Percentiles rank a stretch among this genome's conserved stretches.
Evolutionary conservation across 495 filamentous ascomycete species (phyloP).

Genomic region (Penicillium longicatenatum): DNA sequence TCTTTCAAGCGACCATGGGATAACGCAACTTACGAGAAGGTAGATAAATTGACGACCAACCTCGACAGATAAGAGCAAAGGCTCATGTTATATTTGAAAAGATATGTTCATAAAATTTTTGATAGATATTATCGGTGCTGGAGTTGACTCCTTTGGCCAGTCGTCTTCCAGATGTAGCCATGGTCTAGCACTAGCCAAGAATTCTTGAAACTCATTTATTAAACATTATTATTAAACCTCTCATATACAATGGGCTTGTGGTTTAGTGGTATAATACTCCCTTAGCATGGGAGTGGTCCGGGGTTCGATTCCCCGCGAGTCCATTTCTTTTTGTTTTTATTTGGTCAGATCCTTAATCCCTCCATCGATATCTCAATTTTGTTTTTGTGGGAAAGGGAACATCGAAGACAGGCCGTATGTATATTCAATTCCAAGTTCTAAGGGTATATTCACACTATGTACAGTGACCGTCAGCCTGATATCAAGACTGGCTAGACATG

Average conservation of each 20-base stretch:
- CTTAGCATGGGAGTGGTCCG: constrained; percentile 57
- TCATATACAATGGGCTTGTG: constrained; percentile 37
- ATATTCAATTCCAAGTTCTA: not conserved
- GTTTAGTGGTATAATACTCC: constrained; percentile 50
- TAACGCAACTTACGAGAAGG: no score
- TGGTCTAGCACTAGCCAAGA: no score
- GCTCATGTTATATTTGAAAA: no score
- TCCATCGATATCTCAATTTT: no score
- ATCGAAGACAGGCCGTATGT: not conserved
- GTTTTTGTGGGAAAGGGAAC: not conserved
- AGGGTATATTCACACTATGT: not conserved
- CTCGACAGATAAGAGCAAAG: no score
- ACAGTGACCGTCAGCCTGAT: not conserved
- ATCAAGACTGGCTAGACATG: not conserved
- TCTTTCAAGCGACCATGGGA: no score
- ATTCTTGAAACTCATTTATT: not conserved
- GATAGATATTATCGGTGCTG: no score
- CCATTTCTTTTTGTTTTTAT: constrained; percentile 28
- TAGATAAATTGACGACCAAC: no score
- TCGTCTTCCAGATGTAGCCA: no score
- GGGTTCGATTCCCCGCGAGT: constrained; percentile 60
- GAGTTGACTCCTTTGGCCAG: no score
- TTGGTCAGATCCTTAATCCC: not conserved
- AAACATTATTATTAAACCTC: not conserved
- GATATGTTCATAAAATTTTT: no score